Evolutionary conservation across 495 filamentous ascomycete species (phyloP).

Genomic region (Pseudoneurospora amorphoporcata): DNA sequence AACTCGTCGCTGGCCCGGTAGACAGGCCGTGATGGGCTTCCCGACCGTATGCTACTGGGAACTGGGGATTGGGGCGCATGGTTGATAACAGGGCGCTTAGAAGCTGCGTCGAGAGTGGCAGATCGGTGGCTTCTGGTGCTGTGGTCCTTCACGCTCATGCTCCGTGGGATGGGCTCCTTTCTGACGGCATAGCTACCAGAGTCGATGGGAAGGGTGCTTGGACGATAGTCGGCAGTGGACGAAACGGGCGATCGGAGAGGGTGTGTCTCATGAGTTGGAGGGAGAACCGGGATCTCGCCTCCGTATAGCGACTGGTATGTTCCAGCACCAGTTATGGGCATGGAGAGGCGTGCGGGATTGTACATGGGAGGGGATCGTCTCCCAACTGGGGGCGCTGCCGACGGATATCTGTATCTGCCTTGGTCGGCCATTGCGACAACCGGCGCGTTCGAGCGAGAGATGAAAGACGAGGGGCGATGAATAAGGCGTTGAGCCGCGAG

Average conservation of each 20-base stretch:
- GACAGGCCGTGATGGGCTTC: conserved; percentile 37
- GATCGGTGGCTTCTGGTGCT: conserved; percentile 28
- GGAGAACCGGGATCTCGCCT: conserved; percentile 31
- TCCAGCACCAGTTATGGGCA: conserved; percentile 32
- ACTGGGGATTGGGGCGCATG: conserved; percentile 7
- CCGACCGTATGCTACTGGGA: conserved; percentile 19
- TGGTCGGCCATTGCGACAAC: conserved; percentile 31
- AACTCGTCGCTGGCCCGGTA: conserved; percentile 43
- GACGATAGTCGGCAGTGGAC: conserved; percentile 23
- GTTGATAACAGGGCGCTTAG: conserved; percentile 35
- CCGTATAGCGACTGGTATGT: conserved; percentile 30
- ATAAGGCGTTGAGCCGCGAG: neutral
- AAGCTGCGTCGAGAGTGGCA: conserved; percentile 25
- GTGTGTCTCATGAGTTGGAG: conserved; percentile 11
- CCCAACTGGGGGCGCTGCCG: conserved; percentile 15
- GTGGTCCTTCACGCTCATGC: conserved; percentile 29
- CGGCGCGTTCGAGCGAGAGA: neutral
- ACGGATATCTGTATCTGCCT: conserved; percentile 20
- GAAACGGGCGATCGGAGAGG: conserved; percentile 24
- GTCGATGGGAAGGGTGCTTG: conserved; percentile 20
- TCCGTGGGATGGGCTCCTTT: conserved; percentile 31
- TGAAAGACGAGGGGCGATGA: neutral
- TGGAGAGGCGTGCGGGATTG: conserved; percentile 38
- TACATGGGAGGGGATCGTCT: conserved; percentile 33
- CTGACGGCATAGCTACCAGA: conserved; percentile 39